Evolutionary conservation across 495 filamentous ascomycete species (phyloP), one percentile per base, ranked within the genome.

Genomic region (Cercophora samala): DNA sequence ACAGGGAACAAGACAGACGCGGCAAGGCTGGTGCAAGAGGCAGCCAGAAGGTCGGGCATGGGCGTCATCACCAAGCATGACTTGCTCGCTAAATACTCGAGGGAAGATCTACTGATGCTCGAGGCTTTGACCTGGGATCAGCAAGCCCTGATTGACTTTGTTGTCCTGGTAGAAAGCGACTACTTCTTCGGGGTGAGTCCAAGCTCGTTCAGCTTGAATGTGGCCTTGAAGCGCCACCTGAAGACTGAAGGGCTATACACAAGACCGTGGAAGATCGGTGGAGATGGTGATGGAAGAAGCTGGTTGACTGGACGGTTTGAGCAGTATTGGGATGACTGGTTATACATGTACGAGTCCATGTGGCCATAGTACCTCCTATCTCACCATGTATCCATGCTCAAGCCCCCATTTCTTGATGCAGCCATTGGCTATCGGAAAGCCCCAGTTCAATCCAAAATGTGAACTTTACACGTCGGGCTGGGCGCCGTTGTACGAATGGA

Each of bases 331-430:
- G 75, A 80, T 19, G 77, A 82, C 37, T 81, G 79, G 79, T 64
- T 81, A 8, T 82, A 78, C 32, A 82, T 82, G 79, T 82, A 73
- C 51, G 80, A 82, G 42, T 79, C 78, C 0, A 68, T 82, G 67
- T 82, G 80, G 79, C 77, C 80, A 21, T 81, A 59, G 11, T 0
- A 9, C 11, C 9, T 46, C 15, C 37, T 46, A 5, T 46, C 5
- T 11, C 15, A 11, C 37, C 13, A 46, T 13, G 37, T 13, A 46
- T 1, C 15, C 37, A 46, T 29, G n/a, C n/a, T n/a, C n/a, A n/a
- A n/a, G n/a, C n/a, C n/a, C n/a, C n/a, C n/a, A n/a, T n/a, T n/a
- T n/a, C n/a, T n/a, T n/a, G n/a, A n/a, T n/a, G n/a, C n/a, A n/a
- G n/a, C n/a, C n/a, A n/a, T n/a, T n/a, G n/a, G n/a, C n/a, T n/a